phyloP scores from a whole-genome alignment of 164 flowering plant genomes.

The Chimonanthus praecox region DNA sequence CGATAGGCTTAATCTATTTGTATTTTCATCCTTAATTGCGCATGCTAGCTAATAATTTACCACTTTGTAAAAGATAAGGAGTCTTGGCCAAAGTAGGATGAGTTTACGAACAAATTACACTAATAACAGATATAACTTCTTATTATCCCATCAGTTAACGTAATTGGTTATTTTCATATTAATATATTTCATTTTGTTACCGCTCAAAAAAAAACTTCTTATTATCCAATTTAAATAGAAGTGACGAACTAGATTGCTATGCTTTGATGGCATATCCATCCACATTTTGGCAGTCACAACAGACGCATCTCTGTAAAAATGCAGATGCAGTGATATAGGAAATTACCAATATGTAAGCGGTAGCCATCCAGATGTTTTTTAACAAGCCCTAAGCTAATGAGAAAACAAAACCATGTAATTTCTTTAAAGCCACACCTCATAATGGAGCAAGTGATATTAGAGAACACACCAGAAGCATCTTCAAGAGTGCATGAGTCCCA shows the following conservation, averaged over 20 bases:
- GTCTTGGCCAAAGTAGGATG: neutral
- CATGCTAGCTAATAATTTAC: no score
- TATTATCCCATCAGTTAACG: neutral
- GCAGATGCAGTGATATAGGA: neutral
- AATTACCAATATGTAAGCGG: neutral
- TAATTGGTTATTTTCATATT: no score
- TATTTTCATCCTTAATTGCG: no score
- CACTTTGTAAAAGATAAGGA: no score
- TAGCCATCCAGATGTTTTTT: neutral
- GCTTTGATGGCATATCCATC: neutral
- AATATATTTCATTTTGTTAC: no score
- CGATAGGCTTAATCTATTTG: no score
- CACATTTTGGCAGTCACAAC: neutral
- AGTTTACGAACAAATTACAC: neutral
- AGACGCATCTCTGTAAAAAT: neutral
- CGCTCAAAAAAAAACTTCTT: no score
- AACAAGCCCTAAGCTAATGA: neutral
- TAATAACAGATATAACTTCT: neutral
- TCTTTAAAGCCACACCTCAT: neutral
- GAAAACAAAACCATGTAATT: neutral
- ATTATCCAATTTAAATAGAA: no score
- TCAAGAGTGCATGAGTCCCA: slow-evolving; percentile 78
- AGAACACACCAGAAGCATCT: slow-evolving; percentile 74
- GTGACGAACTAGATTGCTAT: neutral
- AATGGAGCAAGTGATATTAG: neutral